A percentile compares a stretch with the other conserved stretches of the same genome.
phyloP scores from a whole-genome alignment of 495 filamentous ascomycete species.

The Lophiotrema nucula region DNA sequence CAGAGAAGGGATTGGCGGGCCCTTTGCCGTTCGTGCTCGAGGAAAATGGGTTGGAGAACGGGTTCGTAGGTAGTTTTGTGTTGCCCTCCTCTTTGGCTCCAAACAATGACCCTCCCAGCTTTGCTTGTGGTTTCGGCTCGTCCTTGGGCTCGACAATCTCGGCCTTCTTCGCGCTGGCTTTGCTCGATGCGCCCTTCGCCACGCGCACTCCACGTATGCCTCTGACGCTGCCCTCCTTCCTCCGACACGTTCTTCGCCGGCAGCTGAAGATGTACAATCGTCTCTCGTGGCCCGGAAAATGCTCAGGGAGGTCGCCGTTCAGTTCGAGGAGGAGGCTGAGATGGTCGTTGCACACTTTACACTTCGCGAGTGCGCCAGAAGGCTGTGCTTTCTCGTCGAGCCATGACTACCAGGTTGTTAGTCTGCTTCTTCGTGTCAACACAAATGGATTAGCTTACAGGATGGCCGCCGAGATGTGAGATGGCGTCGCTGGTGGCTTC shows the following conservation, averaged over 20 bases:
- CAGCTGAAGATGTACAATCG: constrained; percentile 84
- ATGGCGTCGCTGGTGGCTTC: constrained; percentile 81
- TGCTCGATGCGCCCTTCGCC: constrained; percentile 35
- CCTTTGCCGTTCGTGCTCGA: background rate
- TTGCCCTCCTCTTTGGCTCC: constrained; percentile 19
- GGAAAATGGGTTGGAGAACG: constrained; percentile 36
- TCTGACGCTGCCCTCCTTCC: constrained; percentile 76
- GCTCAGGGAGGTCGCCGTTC: constrained; percentile 83
- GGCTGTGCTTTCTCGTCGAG: constrained; percentile 65
- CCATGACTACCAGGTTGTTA: constrained; percentile 65
- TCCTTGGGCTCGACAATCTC: constrained; percentile 36
- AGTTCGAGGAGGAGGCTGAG: constrained; percentile 87
- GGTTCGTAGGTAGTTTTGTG: constrained; percentile 17
- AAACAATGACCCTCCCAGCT: constrained; percentile 41
- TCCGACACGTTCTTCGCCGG: constrained; percentile 71
- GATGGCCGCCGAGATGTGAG: constrained; percentile 82
- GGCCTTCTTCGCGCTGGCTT: constrained; percentile 33
- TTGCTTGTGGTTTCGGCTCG: constrained; percentile 17
- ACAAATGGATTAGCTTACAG: too few relatives aligned
- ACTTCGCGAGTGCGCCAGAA: constrained; percentile 77
- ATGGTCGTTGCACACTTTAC: constrained; percentile 80
- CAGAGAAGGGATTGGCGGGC: constrained; percentile 50
- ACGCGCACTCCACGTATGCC: constrained; percentile 65
- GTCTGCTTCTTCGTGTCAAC: background rate
- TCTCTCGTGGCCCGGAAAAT: constrained; percentile 80